Percentiles rank a stretch among this genome's conserved stretches.
phyloP scores from a whole-genome alignment of 176 grass and related monocot species.

The Phoenix dactylifera region DNA sequence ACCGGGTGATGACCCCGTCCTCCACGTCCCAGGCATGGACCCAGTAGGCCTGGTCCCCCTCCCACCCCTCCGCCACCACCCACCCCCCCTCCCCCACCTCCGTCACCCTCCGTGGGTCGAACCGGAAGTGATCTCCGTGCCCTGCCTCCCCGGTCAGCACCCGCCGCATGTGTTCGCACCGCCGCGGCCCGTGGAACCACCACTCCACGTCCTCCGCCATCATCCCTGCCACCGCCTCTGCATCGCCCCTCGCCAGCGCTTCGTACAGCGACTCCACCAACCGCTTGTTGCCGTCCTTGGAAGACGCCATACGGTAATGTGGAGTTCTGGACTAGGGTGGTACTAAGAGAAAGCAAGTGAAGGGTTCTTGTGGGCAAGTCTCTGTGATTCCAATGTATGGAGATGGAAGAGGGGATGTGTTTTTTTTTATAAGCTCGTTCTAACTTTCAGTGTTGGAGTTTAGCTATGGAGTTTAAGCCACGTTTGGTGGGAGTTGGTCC shows the following conservation, averaged over 20 bases:
- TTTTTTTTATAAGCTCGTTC: no score
- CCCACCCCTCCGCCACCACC: conserved; percentile 39
- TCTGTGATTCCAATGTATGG: no score
- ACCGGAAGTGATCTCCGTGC: conserved; percentile 1
- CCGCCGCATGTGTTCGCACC: conserved; percentile 35
- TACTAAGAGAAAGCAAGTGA: no score
- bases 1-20: conserved; percentile 21
- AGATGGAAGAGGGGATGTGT: no score
- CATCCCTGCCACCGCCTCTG: background rate
- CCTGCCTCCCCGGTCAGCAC: conserved; percentile 24
- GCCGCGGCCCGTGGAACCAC: conserved; percentile 38
- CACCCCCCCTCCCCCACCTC: conserved; percentile 21
- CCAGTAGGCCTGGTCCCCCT: conserved; percentile 32
- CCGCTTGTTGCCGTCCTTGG: background rate
- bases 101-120: conserved; percentile 5
- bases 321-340: no score
- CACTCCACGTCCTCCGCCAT: conserved; percentile 31
- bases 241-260: conserved; percentile 13
- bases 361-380: no score
- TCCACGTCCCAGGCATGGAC: conserved; percentile 42
- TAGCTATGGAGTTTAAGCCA: no score
- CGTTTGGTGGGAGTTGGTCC: no score
- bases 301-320: no score
- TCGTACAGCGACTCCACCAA: conserved; percentile 33
- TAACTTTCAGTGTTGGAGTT: no score